Percentiles rank a stretch among this genome's conserved stretches.
Evolutionary conservation across 495 filamentous ascomycete species (phyloP).

Genomic region (Elasticomyces elasticus): DNA sequence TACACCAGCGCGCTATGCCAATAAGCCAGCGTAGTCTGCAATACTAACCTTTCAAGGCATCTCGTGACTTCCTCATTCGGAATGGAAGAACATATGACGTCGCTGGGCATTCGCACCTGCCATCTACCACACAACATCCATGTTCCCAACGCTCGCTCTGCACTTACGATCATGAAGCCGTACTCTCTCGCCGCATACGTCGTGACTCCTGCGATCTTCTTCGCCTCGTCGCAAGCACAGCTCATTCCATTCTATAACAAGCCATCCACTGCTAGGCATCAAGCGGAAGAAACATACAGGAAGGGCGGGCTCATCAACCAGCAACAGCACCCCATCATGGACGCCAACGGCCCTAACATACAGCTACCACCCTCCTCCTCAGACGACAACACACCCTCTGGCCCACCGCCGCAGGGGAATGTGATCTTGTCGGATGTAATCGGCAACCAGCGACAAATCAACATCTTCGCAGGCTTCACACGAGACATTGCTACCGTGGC

Average conservation of each 20-base stretch:
- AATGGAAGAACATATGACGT: too few species aligned
- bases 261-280: neutral
- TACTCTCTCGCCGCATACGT: neutral
- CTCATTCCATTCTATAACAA: slow-evolving; percentile 9
- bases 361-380: slow-evolving; percentile 8
- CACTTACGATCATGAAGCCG: neutral
- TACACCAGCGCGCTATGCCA: too few species aligned
- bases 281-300: too few species aligned
- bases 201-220: neutral
- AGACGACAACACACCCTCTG: slow-evolving; percentile 22
- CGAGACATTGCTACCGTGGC: slow-evolving; percentile 66
- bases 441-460: slow-evolving; percentile 67
- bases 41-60: too few species aligned
- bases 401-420: slow-evolving; percentile 6
- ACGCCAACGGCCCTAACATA: slow-evolving; percentile 6
- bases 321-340: slow-evolving; percentile 11
- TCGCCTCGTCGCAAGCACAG: slow-evolving; percentile 5
- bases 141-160: too few species aligned
- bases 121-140: too few species aligned
- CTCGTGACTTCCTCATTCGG: too few species aligned
- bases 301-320: neutral
- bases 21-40: too few species aligned
- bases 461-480: slow-evolving; percentile 79
- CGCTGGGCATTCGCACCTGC: too few species aligned
- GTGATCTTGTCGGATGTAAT: slow-evolving; percentile 77